phyloP scores from a whole-genome alignment of 176 grass and related monocot genomes.

The Bolboschoenus planiculmis region DNA sequence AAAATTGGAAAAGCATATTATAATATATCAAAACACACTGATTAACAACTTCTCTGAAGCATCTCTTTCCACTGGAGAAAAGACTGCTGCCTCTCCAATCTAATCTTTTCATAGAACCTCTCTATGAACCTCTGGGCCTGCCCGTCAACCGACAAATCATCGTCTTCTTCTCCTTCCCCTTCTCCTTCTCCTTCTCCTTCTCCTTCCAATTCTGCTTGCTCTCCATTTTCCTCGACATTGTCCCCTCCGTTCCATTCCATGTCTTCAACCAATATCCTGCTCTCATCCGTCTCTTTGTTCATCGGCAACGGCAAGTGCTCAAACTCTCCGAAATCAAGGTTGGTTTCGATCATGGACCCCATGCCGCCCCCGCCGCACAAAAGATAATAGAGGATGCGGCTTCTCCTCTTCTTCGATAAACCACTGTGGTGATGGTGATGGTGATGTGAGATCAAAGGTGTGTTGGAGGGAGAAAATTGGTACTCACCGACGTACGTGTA shows the following conservation, averaged over 20 bases:
- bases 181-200: background rate
- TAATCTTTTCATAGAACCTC: slow-evolving; percentile 77
- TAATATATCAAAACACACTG: slow-evolving; percentile 10
- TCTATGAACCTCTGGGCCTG: slow-evolving; percentile 83
- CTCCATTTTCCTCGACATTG: background rate
- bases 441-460: slow-evolving; percentile 38
- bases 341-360: background rate
- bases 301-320: background rate
- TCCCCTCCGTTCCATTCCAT: background rate
- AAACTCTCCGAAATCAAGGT: slow-evolving; percentile 29
- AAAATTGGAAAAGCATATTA: background rate
- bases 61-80: slow-evolving; percentile 31
- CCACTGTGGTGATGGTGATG: background rate
- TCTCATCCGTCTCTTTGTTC: background rate
- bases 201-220: background rate
- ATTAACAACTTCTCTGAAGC: slow-evolving; percentile 21
- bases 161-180: slow-evolving; percentile 27
- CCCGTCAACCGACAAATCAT: slow-evolving; percentile 43
- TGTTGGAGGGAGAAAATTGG: slow-evolving; percentile 72
- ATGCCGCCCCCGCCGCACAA: slow-evolving; percentile 36
- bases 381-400: slow-evolving; percentile 27
- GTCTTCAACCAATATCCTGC: slow-evolving; percentile 20
- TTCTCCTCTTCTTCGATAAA: slow-evolving; percentile 17
- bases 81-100: slow-evolving; percentile 61
- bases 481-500: slow-evolving; percentile 72